Evolutionary conservation across 2,329 filamentous ascomycete genomes (phyloP).

Genomic region (Stemphylium vesicarium): DNA sequence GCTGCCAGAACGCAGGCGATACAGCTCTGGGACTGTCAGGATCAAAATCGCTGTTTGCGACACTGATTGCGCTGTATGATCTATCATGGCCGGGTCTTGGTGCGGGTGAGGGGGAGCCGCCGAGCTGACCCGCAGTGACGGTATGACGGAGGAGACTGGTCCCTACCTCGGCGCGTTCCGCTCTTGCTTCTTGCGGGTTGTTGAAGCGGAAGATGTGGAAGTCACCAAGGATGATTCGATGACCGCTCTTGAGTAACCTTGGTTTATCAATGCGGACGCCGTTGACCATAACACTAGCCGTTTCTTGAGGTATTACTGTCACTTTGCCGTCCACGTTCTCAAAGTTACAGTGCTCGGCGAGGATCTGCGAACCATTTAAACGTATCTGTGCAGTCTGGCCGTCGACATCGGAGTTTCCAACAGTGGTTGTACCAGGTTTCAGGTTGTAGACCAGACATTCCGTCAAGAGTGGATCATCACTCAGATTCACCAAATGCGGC

Average conservation of each 20-base stretch:
- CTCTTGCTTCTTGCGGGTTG: slow-evolving; percentile 92
- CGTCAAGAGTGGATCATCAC: slow-evolving; percentile 78
- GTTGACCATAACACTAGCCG: slow-evolving; percentile 98
- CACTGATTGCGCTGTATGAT: slow-evolving; percentile 68
- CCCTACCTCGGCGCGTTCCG: slow-evolving; percentile 83
- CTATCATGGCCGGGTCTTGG: slow-evolving; percentile 74
- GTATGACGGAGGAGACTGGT: slow-evolving; percentile 84
- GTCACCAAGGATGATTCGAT: slow-evolving; percentile 92
- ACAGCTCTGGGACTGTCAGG: slow-evolving; percentile 74
- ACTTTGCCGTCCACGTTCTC: slow-evolving; percentile 93
- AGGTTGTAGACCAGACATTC: slow-evolving; percentile 98
- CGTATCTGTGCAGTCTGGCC: slow-evolving; percentile 81
- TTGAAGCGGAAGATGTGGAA: slow-evolving; percentile 99
- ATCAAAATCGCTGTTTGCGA: slow-evolving; percentile 77
- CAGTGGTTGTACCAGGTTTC: slow-evolving; percentile 91
- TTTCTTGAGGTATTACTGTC: slow-evolving; percentile 86
- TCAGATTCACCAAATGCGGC: slow-evolving; percentile 97
- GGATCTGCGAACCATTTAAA: slow-evolving; percentile 89
- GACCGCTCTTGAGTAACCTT: slow-evolving; percentile 86
- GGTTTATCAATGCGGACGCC: slow-evolving; percentile 87
- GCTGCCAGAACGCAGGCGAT: slow-evolving; percentile 73
- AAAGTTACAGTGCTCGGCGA: slow-evolving; percentile 91
- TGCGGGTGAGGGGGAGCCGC: slow-evolving; percentile 68
- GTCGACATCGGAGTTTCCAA: slow-evolving; percentile 90
- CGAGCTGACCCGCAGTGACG: slow-evolving; percentile 68